Percentiles rank a stretch among this genome's conserved stretches.
Evolutionary conservation across 2,329 filamentous ascomycete species (phyloP).

Genomic region (Ramichloridium luteum): DNA sequence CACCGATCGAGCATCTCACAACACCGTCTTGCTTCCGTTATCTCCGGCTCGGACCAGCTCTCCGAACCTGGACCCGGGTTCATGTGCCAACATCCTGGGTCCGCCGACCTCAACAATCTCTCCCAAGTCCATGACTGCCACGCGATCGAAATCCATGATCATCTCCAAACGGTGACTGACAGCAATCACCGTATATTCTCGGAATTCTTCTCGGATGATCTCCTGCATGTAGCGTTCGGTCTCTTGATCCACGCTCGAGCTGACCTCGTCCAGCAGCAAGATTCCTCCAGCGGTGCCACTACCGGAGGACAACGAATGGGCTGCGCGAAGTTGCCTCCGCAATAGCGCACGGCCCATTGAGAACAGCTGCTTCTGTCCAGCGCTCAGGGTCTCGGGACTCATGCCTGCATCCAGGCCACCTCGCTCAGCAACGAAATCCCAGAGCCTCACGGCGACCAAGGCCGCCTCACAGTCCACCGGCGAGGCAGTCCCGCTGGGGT

Average conservation of each 20-base stretch:
- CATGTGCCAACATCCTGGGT: too few relatives aligned
- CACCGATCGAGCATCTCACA: too few relatives aligned
- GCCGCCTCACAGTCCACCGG: constrained; percentile 32
- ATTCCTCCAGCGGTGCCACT: constrained; percentile 20
- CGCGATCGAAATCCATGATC: constrained; percentile 41
- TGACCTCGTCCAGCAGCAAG: constrained; percentile 27
- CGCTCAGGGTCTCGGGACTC: constrained; percentile 25
- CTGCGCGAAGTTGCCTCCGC: constrained; percentile 25
- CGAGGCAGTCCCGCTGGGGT: constrained; percentile 28
- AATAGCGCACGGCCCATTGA: constrained; percentile 37
- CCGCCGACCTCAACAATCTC: constrained; percentile 39
- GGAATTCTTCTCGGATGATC: constrained; percentile 35
- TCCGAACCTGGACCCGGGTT: too few relatives aligned
- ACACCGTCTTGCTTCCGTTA: too few relatives aligned
- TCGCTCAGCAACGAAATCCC: constrained; percentile 8
- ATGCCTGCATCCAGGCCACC: constrained; percentile 31
- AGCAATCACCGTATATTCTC: constrained; percentile 45
- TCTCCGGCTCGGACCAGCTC: too few relatives aligned
- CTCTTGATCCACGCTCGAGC: constrained; percentile 40
- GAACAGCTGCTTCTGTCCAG: constrained; percentile 41
- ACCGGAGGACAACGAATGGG: too few relatives aligned
- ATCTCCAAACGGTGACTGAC: constrained; percentile 46
- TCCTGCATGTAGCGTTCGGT: constrained; percentile 48
- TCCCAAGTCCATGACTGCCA: constrained; percentile 41
- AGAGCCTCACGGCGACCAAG: constrained; percentile 36